Evolutionary conservation across 2,329 filamentous ascomycete genomes (phyloP).

Genomic region (Hirsutella thompsonii): DNA sequence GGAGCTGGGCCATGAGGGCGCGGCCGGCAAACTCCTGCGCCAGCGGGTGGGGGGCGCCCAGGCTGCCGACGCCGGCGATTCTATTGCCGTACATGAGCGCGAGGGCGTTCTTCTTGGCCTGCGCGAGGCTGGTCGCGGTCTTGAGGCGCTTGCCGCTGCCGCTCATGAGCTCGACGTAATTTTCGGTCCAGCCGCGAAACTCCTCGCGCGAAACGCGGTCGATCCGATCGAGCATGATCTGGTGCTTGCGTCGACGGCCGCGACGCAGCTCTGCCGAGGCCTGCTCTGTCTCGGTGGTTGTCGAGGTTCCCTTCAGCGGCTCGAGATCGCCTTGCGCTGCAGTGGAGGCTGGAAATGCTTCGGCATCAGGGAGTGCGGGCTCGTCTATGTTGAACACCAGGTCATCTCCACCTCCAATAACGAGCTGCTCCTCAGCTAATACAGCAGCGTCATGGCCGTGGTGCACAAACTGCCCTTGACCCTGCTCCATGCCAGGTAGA

Average conservation of each 20-base stretch:
- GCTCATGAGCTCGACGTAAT: constrained; percentile 44
- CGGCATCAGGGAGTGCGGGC: constrained; percentile 22
- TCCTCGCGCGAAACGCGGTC: constrained; percentile 22
- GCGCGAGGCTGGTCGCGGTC: constrained; percentile 14
- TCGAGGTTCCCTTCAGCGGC: constrained; percentile 9
- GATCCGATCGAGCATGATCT: constrained; percentile 16
- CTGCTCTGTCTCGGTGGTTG: constrained; percentile 10
- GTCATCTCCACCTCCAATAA: not conserved
- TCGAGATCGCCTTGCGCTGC: constrained; percentile 5
- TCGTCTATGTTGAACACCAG: constrained; percentile 24
- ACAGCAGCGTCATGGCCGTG: not conserved
- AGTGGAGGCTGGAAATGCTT: constrained; percentile 17
- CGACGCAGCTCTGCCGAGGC: constrained; percentile 10
- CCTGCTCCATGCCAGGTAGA: constrained; percentile 18
- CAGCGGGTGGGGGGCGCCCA: constrained; percentile 27
- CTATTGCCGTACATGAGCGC: constrained; percentile 19
- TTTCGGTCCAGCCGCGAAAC: constrained; percentile 25
- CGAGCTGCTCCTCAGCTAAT: not conserved
- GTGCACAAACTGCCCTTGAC: constrained; percentile 4
- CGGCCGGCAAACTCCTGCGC: constrained; percentile 30
- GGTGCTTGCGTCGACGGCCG: constrained; percentile 12
- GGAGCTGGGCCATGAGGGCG: constrained; percentile 20
- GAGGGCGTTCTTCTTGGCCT: constrained; percentile 25
- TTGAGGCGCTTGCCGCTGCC: constrained; percentile 13
- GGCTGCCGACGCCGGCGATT: constrained; percentile 19